These are phyloP conservation scores for Chamaecyparis obtusa DNA, from an alignment of 75 land plant species.

Conservation along the genomic window DNA sequence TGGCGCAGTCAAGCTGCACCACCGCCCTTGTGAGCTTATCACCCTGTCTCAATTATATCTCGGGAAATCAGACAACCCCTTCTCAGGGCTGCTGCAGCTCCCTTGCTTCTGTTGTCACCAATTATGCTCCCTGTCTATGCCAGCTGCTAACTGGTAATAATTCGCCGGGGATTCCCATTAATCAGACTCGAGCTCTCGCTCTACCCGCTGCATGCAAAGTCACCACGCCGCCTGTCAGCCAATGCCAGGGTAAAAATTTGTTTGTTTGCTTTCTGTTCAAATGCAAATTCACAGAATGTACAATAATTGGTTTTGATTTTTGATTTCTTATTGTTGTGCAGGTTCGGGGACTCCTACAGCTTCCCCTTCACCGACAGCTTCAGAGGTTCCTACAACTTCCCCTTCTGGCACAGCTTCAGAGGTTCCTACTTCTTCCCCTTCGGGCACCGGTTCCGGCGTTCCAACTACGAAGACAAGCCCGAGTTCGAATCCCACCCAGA, in stretches of 20 bases:
- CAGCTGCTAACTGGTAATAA: slow-evolving; percentile 11
- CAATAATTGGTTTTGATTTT: too few relatives aligned
- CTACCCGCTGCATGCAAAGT: not conserved
- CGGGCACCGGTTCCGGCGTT: not conserved
- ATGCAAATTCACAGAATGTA: too few relatives aligned
- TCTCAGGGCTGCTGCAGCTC: slow-evolving; percentile 24
- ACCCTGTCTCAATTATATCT: slow-evolving; percentile 14
- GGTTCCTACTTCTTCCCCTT: too few relatives aligned
- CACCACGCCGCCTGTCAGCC: not conserved
- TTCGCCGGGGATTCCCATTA: not conserved
- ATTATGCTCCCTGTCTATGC: slow-evolving; percentile 27
- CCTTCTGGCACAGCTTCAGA: not conserved
- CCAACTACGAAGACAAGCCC: not conserved
- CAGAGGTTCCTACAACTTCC: not conserved
- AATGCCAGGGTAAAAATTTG: not conserved
- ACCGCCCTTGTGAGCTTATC: slow-evolving; percentile 1
- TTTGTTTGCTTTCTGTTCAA: too few relatives aligned
- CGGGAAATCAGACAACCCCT: not conserved
- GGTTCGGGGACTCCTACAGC: too few relatives aligned
- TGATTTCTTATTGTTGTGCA: not conserved
- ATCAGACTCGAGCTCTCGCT: not conserved
- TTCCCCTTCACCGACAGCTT: too few relatives aligned
- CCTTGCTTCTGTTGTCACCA: slow-evolving; percentile 12
- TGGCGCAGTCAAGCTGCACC: slow-evolving; percentile 9
- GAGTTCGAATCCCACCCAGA: not conserved